phyloP scores from a whole-genome alignment of 1,284 basidiomycete genomes.

The Baeospora myosura region DNA sequence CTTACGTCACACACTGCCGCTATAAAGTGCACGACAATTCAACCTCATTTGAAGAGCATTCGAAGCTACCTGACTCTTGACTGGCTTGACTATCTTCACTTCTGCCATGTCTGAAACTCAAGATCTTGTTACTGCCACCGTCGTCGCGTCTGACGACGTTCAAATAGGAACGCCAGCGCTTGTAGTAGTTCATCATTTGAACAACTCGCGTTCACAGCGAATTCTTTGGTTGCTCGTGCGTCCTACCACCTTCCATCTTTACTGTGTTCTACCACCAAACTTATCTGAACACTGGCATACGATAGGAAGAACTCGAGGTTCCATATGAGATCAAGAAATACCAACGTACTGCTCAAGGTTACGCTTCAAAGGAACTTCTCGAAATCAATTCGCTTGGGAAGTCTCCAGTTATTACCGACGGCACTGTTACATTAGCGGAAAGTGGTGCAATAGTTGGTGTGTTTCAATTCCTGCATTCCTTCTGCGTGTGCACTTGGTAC shows the following conservation, averaged over 20 bases:
- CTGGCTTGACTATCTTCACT: background rate
- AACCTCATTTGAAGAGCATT: no score
- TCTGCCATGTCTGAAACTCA: no score
- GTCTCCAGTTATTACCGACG: slow-evolving; percentile 42
- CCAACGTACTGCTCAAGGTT: slow-evolving; percentile 26
- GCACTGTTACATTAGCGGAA: slow-evolving; percentile 34
- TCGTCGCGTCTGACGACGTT: no score
- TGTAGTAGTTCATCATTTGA: slow-evolving; percentile 40
- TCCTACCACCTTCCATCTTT: background rate
- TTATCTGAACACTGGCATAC: background rate
- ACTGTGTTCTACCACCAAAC: background rate
- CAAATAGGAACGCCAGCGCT: background rate
- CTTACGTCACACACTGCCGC: no score
- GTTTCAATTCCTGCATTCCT: slow-evolving; percentile 6
- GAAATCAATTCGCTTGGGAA: slow-evolving; percentile 38
- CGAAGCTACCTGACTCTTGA: background rate
- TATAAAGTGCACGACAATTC: no score
- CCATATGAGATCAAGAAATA: slow-evolving; percentile 44
- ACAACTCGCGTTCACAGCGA: slow-evolving; percentile 45
- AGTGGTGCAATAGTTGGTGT: slow-evolving; percentile 43
- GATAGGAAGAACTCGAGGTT: slow-evolving; percentile 42
- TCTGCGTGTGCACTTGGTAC: no score
- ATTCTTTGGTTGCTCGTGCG: slow-evolving; percentile 47
- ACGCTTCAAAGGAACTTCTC: slow-evolving; percentile 34
- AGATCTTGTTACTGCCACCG: no score